phyloP scores from a whole-genome alignment of 164 flowering plant species.

The Piper betle region DNA sequence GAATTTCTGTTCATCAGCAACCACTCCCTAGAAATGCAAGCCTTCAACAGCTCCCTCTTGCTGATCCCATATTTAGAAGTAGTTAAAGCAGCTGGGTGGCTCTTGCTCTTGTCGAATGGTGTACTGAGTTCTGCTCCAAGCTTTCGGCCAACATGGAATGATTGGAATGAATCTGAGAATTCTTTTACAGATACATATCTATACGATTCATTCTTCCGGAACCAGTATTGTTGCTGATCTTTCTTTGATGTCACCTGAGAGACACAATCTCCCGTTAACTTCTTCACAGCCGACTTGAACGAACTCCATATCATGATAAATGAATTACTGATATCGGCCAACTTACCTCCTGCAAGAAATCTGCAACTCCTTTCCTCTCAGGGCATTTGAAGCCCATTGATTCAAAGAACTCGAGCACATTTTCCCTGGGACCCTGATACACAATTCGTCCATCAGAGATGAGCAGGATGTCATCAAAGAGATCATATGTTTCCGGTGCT shows the following conservation, averaged over 20 bases:
- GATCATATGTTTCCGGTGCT: conserved; percentile 68
- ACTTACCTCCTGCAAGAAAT: conserved; percentile 61
- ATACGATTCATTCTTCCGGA: conserved; percentile 4
- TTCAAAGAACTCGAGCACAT: conserved; percentile 53
- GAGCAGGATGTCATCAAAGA: conserved; percentile 69
- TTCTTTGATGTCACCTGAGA: conserved; percentile 12
- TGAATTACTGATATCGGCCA: neutral
- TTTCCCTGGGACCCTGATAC: conserved; percentile 63
- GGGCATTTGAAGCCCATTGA: conserved; percentile 61
- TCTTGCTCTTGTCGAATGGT: conserved; percentile 49
- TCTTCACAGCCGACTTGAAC: too few species aligned
- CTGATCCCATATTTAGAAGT: conserved; percentile 40
- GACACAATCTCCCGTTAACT: too few species aligned
- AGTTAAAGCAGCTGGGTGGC: conserved; percentile 52
- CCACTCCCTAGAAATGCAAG: conserved; percentile 18
- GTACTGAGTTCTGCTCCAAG: conserved; percentile 31
- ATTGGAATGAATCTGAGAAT: conserved; percentile 49
- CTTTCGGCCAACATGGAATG: conserved; percentile 39
- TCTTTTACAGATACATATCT: conserved; percentile 32
- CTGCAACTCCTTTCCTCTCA: conserved; percentile 61
- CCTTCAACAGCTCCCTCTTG: conserved; percentile 46
- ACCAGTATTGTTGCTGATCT: conserved; percentile 11
- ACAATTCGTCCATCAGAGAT: conserved; percentile 61
- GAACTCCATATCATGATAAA: too few species aligned
- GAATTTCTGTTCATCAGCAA: too few species aligned